phyloP scores from a whole-genome alignment of 495 filamentous ascomycete genomes.

The Podospora appendiculata region DNA sequence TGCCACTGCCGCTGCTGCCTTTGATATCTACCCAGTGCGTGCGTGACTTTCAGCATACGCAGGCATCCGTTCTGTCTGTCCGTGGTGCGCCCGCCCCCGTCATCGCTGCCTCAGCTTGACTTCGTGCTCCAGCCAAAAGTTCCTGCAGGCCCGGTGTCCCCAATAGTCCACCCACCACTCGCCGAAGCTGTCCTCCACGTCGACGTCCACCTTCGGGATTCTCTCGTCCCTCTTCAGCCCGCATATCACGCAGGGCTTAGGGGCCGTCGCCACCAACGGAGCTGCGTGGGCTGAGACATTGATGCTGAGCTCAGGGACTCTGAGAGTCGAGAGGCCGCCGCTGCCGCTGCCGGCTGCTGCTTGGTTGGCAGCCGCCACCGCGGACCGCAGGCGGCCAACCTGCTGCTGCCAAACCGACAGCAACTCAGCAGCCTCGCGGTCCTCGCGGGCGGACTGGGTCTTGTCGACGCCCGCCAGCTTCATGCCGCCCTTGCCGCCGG shows the following conservation, averaged over 20 bases:
- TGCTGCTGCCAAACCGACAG: slow-evolving; percentile 63
- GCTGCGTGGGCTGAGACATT: slow-evolving; percentile 51
- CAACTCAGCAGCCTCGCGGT: slow-evolving; percentile 77
- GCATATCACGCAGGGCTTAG: slow-evolving; percentile 79
- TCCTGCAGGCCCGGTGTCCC: slow-evolving; percentile 71
- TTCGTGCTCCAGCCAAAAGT: slow-evolving; percentile 78
- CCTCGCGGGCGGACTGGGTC: slow-evolving; percentile 71
- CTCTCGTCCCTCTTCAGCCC: slow-evolving; percentile 82
- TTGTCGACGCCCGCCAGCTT: slow-evolving; percentile 79
- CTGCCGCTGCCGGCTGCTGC: slow-evolving; percentile 18
- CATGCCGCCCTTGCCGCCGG: slow-evolving; percentile 68
- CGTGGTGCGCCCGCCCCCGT: slow-evolving; percentile 11
- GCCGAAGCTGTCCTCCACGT: slow-evolving; percentile 81
- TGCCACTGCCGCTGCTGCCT: not conserved
- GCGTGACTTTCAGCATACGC: not conserved
- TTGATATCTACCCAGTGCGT: not conserved
- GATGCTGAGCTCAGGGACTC: slow-evolving; percentile 63
- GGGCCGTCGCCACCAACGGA: slow-evolving; percentile 60
- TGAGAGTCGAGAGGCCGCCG: too few species aligned
- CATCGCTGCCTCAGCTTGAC: slow-evolving; percentile 56
- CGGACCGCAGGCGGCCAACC: slow-evolving; percentile 52
- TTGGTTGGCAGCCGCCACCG: slow-evolving; percentile 44
- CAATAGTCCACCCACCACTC: slow-evolving; percentile 96
- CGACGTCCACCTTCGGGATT: slow-evolving; percentile 61
- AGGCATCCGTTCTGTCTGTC: too few species aligned